Evolutionary conservation across 495 filamentous ascomycete genomes (phyloP).

Genomic region (Aspergillus sclerotiicarbonarius): DNA sequence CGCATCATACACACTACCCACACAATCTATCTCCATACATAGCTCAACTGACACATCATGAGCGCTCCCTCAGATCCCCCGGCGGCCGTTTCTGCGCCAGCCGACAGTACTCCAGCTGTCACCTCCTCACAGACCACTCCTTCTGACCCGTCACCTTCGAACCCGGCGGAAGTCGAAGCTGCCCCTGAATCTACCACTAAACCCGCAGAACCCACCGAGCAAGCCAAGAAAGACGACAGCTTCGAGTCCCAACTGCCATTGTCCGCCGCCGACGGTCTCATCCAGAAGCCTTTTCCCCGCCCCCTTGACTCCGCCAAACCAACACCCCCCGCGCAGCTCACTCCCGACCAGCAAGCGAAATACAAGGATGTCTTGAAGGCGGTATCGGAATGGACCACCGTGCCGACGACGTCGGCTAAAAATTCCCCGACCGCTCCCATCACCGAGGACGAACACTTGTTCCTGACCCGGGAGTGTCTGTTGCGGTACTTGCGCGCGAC

Average conservation of each 20-base stretch:
- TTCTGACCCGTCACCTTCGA: not conserved
- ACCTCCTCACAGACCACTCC: not conserved
- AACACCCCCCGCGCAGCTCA: slow-evolving; percentile 52
- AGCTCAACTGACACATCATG: slow-evolving; percentile 1
- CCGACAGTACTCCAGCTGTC: slow-evolving; percentile 2
- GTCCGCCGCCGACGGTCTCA: slow-evolving; percentile 46
- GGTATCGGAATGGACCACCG: slow-evolving; percentile 66
- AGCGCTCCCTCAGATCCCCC: slow-evolving; percentile 9
- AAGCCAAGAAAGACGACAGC: slow-evolving; percentile 16
- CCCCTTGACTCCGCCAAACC: slow-evolving; percentile 59
- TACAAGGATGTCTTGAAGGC: slow-evolving; percentile 70
- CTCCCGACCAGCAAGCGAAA: slow-evolving; percentile 75
- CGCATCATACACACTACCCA: not conserved
- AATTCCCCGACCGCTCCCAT: slow-evolving; percentile 61
- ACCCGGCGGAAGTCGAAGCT: slow-evolving; percentile 12
- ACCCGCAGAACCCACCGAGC: slow-evolving; percentile 11
- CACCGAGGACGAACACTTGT: slow-evolving; percentile 79
- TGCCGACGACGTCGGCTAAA: slow-evolving; percentile 60
- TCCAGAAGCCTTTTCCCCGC: slow-evolving; percentile 67
- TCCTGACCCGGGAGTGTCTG: slow-evolving; percentile 87
- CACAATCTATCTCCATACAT: not conserved
- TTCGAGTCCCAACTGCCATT: slow-evolving; percentile 42
- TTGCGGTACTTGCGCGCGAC: slow-evolving; percentile 89
- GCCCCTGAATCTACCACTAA: slow-evolving; percentile 7
- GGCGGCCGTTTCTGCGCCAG: not conserved